A percentile compares a stretch with the other conserved stretches of the same genome.
Evolutionary conservation across 2,329 filamentous ascomycete genomes (phyloP).

Genomic region (Phyllosticta citribraziliensis): DNA sequence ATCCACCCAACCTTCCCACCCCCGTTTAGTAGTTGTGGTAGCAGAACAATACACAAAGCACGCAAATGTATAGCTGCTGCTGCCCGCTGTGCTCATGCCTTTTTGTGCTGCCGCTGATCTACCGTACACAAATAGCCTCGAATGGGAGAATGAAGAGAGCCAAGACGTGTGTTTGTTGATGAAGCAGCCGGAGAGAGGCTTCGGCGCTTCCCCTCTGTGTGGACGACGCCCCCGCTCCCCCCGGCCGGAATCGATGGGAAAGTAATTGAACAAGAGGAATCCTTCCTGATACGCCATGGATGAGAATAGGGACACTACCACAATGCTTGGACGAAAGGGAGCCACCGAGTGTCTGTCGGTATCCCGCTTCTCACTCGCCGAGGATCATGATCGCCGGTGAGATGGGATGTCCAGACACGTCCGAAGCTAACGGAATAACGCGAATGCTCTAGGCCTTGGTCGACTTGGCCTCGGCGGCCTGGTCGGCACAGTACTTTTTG

Average conservation of each 20-base stretch:
- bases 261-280: conserved; percentile 7
- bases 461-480: conserved; percentile 9
- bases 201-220: not conserved
- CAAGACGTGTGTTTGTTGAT: not conserved
- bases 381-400: conserved; percentile 5
- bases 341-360: not conserved
- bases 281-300: conserved; percentile 5
- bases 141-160: not conserved
- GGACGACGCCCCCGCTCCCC: not conserved
- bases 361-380: not conserved
- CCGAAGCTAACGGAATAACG: not conserved
- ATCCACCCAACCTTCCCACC: too few species aligned
- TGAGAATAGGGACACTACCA: conserved; percentile 6
- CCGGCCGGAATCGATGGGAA: not conserved
- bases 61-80: not conserved
- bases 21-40: not conserved
- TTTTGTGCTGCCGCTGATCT: not conserved
- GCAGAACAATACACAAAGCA: not conserved
- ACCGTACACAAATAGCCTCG: not conserved
- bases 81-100: not conserved
- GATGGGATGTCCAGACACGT: not conserved
- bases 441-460: not conserved
- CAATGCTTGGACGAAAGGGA: conserved; percentile 4
- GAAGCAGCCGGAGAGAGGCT: not conserved
- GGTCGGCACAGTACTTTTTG: conserved; percentile 52